A percentile compares a stretch with the other conserved stretches of the same genome.
These are phyloP conservation scores for Metschnikowia cerradonensis DNA, from an alignment of 805 yeast genomes.

Conservation along the genomic window DNA sequence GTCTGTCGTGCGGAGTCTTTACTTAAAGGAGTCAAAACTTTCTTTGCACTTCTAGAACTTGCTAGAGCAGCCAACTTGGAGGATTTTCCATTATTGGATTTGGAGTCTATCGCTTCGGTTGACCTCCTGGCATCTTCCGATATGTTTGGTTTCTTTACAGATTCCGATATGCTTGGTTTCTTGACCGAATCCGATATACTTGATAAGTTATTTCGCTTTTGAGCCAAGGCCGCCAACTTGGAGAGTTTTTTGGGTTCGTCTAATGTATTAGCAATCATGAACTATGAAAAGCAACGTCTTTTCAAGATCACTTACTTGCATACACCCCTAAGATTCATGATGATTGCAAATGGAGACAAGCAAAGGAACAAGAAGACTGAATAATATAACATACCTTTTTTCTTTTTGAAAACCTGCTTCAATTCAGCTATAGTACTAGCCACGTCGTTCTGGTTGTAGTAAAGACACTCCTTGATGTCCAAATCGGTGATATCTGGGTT, in stretches of 20 bases:
- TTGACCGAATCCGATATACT: conserved; percentile 3
- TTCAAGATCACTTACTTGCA: conserved; percentile 5
- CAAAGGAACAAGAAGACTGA: neutral
- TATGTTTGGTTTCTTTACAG: neutral
- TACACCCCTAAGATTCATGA: conserved; percentile 5
- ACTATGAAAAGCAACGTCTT: conserved; percentile 5
- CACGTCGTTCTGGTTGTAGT: conserved; percentile 55
- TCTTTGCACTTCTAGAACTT: neutral
- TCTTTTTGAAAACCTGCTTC: conserved; percentile 28
- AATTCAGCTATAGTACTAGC: conserved; percentile 49
- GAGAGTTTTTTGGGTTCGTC: conserved; percentile 16
- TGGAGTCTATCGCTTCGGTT: neutral
- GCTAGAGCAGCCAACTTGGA: conserved; percentile 4
- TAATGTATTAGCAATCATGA: conserved; percentile 18
- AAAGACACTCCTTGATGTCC: conserved; percentile 54
- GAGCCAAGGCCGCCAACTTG: conserved; percentile 12
- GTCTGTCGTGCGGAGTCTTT: neutral
- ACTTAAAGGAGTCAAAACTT: neutral
- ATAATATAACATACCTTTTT: conserved; percentile 42
- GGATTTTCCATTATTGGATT: neutral
- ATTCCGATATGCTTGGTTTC: conserved; percentile 4
- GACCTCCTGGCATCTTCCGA: too few species aligned
- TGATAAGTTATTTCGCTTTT: neutral
- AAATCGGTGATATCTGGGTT: conserved; percentile 44
- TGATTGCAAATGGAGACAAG: neutral